Conservation (phyloP, 352 stramenopile genomes). For the Chrysophaeum taylorii region DNA sequence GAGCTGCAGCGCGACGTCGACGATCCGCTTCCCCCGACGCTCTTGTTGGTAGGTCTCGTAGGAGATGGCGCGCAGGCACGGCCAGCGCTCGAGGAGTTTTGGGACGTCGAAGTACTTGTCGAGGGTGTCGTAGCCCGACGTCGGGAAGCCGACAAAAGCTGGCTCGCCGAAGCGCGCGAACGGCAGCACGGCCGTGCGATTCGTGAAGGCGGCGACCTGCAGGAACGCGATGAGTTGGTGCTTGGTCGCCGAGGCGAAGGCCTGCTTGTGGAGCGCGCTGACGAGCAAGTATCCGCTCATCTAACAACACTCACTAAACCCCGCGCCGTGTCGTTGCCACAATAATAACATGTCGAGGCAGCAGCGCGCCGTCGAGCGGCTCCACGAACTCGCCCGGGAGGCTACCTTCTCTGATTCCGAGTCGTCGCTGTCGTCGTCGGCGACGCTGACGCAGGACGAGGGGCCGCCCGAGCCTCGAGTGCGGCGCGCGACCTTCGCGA, state of each 20-base stretch:
- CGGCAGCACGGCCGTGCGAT: constrained; percentile 2
- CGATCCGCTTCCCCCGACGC: neutral
- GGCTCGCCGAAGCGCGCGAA: constrained; percentile 5
- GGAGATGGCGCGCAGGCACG: neutral
- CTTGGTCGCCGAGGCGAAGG: constrained; percentile 1
- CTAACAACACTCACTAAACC: too few relatives aligned
- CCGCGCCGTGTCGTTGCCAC: too few relatives aligned
- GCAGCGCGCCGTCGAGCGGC: too few relatives aligned
- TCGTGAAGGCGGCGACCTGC: constrained; percentile 6
- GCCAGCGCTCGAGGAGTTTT: neutral
- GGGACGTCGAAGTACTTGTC: neutral
- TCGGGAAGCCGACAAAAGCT: neutral
- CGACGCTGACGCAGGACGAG: too few relatives aligned
- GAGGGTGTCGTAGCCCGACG: neutral
- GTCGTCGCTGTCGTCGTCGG: too few relatives aligned
- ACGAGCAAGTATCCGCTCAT: neutral
- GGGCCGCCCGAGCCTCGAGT: too few relatives aligned
- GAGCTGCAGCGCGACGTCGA: constrained; percentile 1
- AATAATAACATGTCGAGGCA: too few relatives aligned
- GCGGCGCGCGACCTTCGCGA: too few relatives aligned
- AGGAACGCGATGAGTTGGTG: constrained; percentile 12
- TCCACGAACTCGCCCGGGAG: too few relatives aligned
- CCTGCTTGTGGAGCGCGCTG: constrained; percentile 10
- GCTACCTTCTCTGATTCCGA: too few relatives aligned
- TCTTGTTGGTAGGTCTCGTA: too few relatives aligned